Percentiles rank a stretch among this genome's conserved stretches.
These are phyloP conservation scores for Haematococcus sp. DNA, from an alignment of 139 green algal genomes.

Conservation along the genomic window DNA sequence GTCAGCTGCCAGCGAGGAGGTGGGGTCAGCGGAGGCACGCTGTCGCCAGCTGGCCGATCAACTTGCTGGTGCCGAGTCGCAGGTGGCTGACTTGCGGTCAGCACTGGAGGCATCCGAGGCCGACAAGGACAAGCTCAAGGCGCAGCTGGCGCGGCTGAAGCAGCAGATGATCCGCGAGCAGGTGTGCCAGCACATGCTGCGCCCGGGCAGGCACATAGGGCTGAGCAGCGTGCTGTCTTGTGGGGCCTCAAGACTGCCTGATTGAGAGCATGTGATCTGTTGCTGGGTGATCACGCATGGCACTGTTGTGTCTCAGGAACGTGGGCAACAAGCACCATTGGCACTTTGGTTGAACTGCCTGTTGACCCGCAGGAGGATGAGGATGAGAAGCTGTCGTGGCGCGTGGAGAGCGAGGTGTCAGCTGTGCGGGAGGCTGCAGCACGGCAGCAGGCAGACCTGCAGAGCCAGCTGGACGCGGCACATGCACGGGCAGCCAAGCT, in stretches of 20 bases:
- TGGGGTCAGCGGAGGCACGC: too few relatives aligned
- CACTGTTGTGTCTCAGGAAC: too few relatives aligned
- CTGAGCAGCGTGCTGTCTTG: not conserved
- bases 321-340: too few relatives aligned
- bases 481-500: conserved; percentile 3
- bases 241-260: too few relatives aligned
- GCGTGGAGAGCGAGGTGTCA: conserved; percentile 14
- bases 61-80: not conserved
- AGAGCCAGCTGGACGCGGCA: conserved; percentile 17
- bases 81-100: conserved; percentile 1
- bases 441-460: too few relatives aligned
- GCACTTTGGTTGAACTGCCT: too few relatives aligned
- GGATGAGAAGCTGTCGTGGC: not conserved
- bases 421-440: not conserved
- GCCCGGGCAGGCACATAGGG: not conserved
- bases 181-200: conserved; percentile 27
- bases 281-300: too few relatives aligned
- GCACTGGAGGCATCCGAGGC: conserved; percentile 22
- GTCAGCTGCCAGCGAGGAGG: too few relatives aligned
- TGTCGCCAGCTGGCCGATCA: too few relatives aligned
- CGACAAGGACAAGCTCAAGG: conserved; percentile 22
- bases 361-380: not conserved
- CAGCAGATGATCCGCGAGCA: conserved; percentile 54
- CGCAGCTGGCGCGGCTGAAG: conserved; percentile 52
- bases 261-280: too few relatives aligned